Conservation (phyloP, 257 asterid species). For the Ballota nigra region DNA sequence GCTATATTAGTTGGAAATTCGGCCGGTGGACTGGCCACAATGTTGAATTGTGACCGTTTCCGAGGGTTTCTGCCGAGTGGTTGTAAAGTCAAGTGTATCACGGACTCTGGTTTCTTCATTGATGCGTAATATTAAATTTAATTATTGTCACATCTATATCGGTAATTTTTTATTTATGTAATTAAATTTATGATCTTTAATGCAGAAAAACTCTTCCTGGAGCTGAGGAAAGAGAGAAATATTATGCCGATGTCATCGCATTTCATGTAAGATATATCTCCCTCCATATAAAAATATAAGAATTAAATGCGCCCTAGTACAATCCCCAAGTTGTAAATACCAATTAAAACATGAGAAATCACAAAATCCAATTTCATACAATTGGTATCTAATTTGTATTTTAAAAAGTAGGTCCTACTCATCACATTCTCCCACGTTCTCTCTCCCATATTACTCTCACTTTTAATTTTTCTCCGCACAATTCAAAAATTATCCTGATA, state of each 20-base stretch:
- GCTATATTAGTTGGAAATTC: slow-evolving; percentile 39
- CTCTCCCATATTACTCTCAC: no score
- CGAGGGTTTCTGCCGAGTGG: slow-evolving; percentile 19
- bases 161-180: no score
- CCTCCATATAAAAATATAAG: no score
- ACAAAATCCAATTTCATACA: no score
- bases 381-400: no score
- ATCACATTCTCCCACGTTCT: no score
- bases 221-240: background rate
- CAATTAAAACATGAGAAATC: no score
- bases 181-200: background rate
- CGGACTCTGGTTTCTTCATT: slow-evolving; percentile 47
- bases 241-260: background rate
- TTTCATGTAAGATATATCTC: background rate
- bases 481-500: no score
- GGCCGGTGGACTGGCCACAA: slow-evolving; percentile 49
- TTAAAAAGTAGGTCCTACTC: no score
- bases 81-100: slow-evolving; percentile 32
- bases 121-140: slow-evolving; percentile 20
- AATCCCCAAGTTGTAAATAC: no score
- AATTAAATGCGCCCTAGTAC: no score
- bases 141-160: background rate
- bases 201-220: slow-evolving; percentile 24
- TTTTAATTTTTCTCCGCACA: no score
- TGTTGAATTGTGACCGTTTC: slow-evolving; percentile 43